Percentiles rank a stretch among this genome's conserved stretches.
These are phyloP conservation scores for Neoscytalidium dimidiatum DNA, from an alignment of 2,329 filamentous ascomycete genomes.

Conservation along the genomic window DNA sequence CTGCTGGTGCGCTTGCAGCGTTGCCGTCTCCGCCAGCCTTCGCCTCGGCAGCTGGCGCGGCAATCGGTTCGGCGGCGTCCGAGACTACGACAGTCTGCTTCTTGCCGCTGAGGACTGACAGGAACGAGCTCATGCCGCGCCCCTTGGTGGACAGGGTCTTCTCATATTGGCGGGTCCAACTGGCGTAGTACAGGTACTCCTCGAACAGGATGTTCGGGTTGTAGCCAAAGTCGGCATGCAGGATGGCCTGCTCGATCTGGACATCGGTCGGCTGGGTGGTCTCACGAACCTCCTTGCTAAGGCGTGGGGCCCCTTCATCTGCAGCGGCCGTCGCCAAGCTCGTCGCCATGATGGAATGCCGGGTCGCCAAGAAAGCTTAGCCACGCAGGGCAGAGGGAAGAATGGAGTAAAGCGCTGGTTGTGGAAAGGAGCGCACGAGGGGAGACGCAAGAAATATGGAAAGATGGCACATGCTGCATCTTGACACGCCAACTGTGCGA, in stretches of 20 bases:
- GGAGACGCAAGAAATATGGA: neutral
- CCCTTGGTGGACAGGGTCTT: conserved; percentile 22
- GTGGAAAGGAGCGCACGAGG: neutral
- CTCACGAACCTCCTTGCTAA: neutral
- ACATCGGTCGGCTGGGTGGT: neutral
- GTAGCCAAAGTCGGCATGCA: conserved; percentile 21
- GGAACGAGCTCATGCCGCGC: neutral
- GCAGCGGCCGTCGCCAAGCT: conserved; percentile 4
- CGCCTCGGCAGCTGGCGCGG: neutral
- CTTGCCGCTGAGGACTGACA: conserved; percentile 7
- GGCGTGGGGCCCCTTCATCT: neutral
- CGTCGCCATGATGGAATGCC: neutral
- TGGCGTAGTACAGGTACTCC: conserved; percentile 44
- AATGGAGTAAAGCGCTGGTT: neutral
- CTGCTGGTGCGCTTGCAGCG: neutral
- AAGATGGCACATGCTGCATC: neutral
- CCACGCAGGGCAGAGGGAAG: neutral
- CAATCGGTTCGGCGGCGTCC: neutral
- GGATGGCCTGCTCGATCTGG: neutral
- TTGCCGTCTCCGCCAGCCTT: neutral
- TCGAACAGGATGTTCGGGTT: conserved; percentile 34
- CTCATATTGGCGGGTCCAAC: conserved; percentile 38
- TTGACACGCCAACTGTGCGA: neutral
- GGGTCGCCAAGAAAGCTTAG: conserved; percentile 14
- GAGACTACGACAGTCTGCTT: conserved; percentile 9